Base-by-base conservation (phyloP, 2,329 filamentous ascomycete species). In the Grosmannia clavigera region DNA sequence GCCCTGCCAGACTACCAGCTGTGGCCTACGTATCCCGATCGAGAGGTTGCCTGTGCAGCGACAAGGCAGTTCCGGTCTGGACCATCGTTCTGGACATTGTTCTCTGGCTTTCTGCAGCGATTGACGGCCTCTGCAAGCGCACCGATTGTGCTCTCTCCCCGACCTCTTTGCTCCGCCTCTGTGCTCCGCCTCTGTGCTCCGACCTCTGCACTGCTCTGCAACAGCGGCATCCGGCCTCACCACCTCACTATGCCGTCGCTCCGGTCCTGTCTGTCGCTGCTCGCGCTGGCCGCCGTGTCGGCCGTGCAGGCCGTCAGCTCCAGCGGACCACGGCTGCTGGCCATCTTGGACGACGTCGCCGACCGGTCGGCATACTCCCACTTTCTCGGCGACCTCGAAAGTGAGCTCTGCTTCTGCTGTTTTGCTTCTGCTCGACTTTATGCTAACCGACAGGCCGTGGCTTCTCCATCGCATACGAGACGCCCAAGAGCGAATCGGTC, bases 341-440 rank as follows among this genome's bases (percentile, higher is more conserved):
- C 95, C 63, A 81, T 99, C 61, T 75, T 96, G 58, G 92, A 97
- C 68, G 87, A 95, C 67, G 79, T 84, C 64, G 80, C 82, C 51
- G 90, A 96, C 70, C 90, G 92, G 79, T 82, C 81, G 67, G 81
- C 82, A 66, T 99, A 96, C 74, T 88, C 88, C 61, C 87, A 85
- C 68, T 92, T 97, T 72, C 78, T 91, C 65, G 81, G 79, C 60
- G 87, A 91, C 70, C 73, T 94, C 62, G 78, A 83, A 70, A 79
- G 88, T 71, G n/a, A 14, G 70, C 88, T 19, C 2, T 5, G 46
- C 22, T 4, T 50, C 14, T 40, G n/a, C 22, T 22, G 22, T 31
- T 7, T 22, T 22, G 22, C 31, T 31, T 31, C 31, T 31, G 31
- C 22, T 55, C 62, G 22, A 22, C 22, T 22, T 22, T 22, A 22